These are phyloP conservation scores for Cutaneotrichosporon sp. DNA, from an alignment of 1,284 basidiomycete genomes.

Conservation along the genomic window DNA sequence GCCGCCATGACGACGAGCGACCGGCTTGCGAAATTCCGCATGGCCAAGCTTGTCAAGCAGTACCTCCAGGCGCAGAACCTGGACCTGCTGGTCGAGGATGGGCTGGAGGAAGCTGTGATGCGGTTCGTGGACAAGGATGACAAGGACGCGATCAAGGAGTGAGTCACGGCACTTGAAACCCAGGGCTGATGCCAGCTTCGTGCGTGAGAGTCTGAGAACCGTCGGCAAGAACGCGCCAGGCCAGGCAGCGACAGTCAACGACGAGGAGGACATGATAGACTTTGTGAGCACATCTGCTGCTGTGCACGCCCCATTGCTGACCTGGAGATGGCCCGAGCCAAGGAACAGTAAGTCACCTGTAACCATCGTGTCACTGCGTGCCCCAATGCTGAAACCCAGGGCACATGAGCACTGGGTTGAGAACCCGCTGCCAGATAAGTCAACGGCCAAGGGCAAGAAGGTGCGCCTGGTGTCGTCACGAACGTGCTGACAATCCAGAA, in stretches of 20 bases:
- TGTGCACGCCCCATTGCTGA: too few species aligned
- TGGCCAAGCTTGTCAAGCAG: conserved; percentile 71
- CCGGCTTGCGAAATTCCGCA: conserved; percentile 52
- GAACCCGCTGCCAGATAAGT: background rate
- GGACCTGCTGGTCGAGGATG: conserved; percentile 78
- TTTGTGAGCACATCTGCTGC: conserved; percentile 12
- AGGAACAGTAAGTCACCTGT: conserved; percentile 16
- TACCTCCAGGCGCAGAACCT: conserved; percentile 86
- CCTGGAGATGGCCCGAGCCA: conserved; percentile 11
- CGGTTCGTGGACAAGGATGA: conserved; percentile 95
- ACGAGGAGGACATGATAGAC: conserved; percentile 18
- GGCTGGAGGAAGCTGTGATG: conserved; percentile 88
- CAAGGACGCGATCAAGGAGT: conserved; percentile 84
- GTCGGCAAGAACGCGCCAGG: conserved; percentile 54
- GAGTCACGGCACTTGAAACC: conserved; percentile 9
- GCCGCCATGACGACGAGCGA: conserved; percentile 45
- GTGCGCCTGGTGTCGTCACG: background rate
- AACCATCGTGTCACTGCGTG: background rate
- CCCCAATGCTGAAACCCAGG: conserved; percentile 8
- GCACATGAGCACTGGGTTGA: conserved; percentile 8
- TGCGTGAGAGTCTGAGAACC: conserved; percentile 62
- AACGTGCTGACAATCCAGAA: background rate
- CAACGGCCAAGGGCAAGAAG: conserved; percentile 6
- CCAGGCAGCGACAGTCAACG: background rate
- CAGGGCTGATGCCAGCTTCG: conserved; percentile 61